These are phyloP conservation scores for Coemansia sp. DNA, from an alignment of 371 early-diverging fungal genomes.

Conservation along the genomic window DNA sequence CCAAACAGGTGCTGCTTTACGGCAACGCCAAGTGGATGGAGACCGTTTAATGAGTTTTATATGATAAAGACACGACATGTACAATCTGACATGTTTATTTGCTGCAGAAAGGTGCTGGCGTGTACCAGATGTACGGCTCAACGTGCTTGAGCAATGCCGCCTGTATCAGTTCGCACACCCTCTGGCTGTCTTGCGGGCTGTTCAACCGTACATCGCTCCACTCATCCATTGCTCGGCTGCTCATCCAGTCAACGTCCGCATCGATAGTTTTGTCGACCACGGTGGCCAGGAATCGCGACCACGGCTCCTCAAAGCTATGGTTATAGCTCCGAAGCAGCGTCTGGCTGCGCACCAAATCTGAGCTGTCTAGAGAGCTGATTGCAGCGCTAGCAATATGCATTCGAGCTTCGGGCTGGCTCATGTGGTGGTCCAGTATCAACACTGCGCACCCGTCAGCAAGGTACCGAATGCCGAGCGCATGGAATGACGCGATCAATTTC, in stretches of 20 bases:
- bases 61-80: background rate
- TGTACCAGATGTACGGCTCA: slow-evolving; percentile 15
- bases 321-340: slow-evolving; percentile 9
- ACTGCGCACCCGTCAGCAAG: slow-evolving; percentile 32
- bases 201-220: slow-evolving; percentile 10
- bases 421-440: slow-evolving; percentile 23
- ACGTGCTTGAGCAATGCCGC: background rate
- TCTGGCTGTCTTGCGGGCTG: background rate
- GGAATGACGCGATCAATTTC: background rate
- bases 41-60: slow-evolving; percentile 9
- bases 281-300: slow-evolving; percentile 26
- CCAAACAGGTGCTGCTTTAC: slow-evolving; percentile 77
- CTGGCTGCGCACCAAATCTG: slow-evolving; percentile 26
- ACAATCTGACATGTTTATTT: too few species aligned
- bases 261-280: background rate
- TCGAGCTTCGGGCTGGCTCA: slow-evolving; percentile 8
- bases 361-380: slow-evolving; percentile 4
- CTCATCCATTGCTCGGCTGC: slow-evolving; percentile 3
- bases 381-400: slow-evolving; percentile 14
- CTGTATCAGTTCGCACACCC: slow-evolving; percentile 6
- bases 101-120: background rate
- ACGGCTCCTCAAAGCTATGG: slow-evolving; percentile 11
- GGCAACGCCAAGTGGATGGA: slow-evolving; percentile 90
- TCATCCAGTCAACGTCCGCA: slow-evolving; percentile 27
- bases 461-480: slow-evolving; percentile 2